Base-by-base conservation (phyloP, 148 eudicot species). In the Fallopia convolvulus region DNA sequence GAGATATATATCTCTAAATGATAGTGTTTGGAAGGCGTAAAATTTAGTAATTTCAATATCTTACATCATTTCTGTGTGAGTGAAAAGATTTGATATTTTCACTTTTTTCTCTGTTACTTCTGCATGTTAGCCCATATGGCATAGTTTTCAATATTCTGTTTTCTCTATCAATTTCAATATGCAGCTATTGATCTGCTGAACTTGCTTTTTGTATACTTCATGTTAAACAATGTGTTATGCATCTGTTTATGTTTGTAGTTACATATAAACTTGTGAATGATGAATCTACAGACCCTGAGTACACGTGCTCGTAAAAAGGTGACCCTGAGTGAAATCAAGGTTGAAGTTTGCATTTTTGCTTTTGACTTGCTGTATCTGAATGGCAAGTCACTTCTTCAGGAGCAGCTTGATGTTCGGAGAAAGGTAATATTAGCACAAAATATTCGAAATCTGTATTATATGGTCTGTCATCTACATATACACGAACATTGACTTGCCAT, bases 281-380 rank as follows among this genome's bases (percentile, higher is more conserved):
- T 68, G 17, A 14, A 68, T 68, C 11, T 18, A 23, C 91, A 94
- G 97, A 76, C 81, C 33, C 89, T 94, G 74, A 92, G 90, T 83
- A 94, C 96, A 5, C 97, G 97, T 81, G 93, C 99, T 80, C 93
- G 99, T 60, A 94, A 94, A 86, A 94, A 94, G 86, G 99, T 94
- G 72, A 84, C 46, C 46, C 49, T 85, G 78, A 92, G 88, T 83
- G 97, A 94, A 15, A 94, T 94, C 81, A 89, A 94, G 87, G 92
- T 94, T 77, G 85, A 92, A n/a, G 97, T 94, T 77, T 88, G 97
- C 87, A 86, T 95, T 76, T 95, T 74, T 74, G 94, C 99, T 76
- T 95, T 95, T 80, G 99, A 95, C 86, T 82, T 95, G 72, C 83
- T 95, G 72, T 89, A 89, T 84, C 84, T 95, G 5, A 83, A 95